Conservation (phyloP, 768 basidiomycete genomes). For the Leucosporidium yakuticum region DNA sequence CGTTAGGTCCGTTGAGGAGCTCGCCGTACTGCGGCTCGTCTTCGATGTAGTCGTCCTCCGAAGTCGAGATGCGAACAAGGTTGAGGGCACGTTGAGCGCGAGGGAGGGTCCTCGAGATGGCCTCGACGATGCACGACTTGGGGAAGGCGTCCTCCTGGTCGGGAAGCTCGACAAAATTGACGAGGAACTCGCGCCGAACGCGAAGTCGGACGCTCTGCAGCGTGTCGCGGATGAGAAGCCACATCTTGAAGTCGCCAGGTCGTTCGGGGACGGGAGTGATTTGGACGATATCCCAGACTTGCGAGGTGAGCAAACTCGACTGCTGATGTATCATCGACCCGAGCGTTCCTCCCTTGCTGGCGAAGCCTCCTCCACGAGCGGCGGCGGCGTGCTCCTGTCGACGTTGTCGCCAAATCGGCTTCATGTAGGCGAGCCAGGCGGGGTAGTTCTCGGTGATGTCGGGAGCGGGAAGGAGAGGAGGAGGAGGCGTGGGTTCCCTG, state of each 20-base stretch:
- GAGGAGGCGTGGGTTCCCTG: slow-evolving; percentile 6
- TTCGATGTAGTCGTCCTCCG: slow-evolving; percentile 74
- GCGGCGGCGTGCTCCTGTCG: slow-evolving; percentile 48
- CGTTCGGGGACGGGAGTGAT: slow-evolving; percentile 47
- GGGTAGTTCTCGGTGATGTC: slow-evolving; percentile 62
- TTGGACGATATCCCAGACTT: slow-evolving; percentile 89
- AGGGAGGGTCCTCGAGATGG: slow-evolving; percentile 71
- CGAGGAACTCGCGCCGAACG: slow-evolving; percentile 85
- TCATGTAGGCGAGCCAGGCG: slow-evolving; percentile 70
- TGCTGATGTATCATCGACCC: slow-evolving; percentile 43
- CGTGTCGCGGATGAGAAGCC: slow-evolving; percentile 75
- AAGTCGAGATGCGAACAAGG: slow-evolving; percentile 73
- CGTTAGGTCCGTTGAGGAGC: slow-evolving; percentile 85
- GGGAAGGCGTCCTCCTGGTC: slow-evolving; percentile 58
- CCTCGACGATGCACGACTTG: slow-evolving; percentile 50
- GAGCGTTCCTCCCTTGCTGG: slow-evolving; percentile 46
- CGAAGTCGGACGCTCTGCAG: slow-evolving; percentile 74
- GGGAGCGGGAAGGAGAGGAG: slow-evolving; percentile 47
- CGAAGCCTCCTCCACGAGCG: slow-evolving; percentile 43
- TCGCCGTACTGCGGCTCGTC: slow-evolving; percentile 88
- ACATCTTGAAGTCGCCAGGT: slow-evolving; percentile 76
- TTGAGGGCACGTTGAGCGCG: slow-evolving; percentile 68
- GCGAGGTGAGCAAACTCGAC: slow-evolving; percentile 52
- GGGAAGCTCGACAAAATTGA: slow-evolving; percentile 72
- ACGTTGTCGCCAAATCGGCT: slow-evolving; percentile 65